A percentile compares a stretch with the other conserved stretches of the same genome.
Evolutionary conservation across 768 basidiomycete genomes (phyloP).

Genomic region (Floccularia luteovirens): DNA sequence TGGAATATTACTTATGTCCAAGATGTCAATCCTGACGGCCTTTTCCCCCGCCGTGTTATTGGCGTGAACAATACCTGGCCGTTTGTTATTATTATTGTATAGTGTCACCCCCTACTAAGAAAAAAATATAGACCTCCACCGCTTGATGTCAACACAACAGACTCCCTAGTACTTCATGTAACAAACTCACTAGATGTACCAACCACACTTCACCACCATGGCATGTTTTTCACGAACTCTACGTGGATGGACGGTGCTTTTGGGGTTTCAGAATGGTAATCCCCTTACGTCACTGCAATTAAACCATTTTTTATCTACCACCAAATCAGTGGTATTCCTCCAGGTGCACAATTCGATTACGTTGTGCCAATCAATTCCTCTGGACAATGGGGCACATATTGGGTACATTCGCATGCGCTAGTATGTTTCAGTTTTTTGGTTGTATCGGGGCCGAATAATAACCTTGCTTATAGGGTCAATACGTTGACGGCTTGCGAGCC

Average conservation of each 20-base stretch:
- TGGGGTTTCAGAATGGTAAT: conserved; percentile 77
- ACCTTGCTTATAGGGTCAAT: conserved; percentile 55
- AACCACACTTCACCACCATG: conserved; percentile 84
- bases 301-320: not conserved
- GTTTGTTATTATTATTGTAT: conserved; percentile 23
- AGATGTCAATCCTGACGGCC: conserved; percentile 78
- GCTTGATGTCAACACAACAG: conserved; percentile 60
- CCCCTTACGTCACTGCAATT: not conserved
- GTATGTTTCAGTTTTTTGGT: conserved; percentile 21
- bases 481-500: conserved; percentile 88
- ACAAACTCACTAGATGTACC: conserved; percentile 62
- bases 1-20: conserved; percentile 89
- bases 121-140: conserved; percentile 83
- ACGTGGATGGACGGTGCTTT: conserved; percentile 88
- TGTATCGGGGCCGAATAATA: not conserved
- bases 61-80: conserved; percentile 95
- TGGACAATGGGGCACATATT: conserved; percentile 75
- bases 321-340: conserved; percentile 68
- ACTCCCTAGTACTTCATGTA: conserved; percentile 73
- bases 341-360: conserved; percentile 65
- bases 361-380: conserved; percentile 61
- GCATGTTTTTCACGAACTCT: conserved; percentile 88
- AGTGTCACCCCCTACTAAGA: conserved; percentile 2
- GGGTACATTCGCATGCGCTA: conserved; percentile 65
- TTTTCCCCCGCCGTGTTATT: conserved; percentile 66